Conservation (phyloP, 768 basidiomycete genomes). For the Lactarius deliciosus region DNA sequence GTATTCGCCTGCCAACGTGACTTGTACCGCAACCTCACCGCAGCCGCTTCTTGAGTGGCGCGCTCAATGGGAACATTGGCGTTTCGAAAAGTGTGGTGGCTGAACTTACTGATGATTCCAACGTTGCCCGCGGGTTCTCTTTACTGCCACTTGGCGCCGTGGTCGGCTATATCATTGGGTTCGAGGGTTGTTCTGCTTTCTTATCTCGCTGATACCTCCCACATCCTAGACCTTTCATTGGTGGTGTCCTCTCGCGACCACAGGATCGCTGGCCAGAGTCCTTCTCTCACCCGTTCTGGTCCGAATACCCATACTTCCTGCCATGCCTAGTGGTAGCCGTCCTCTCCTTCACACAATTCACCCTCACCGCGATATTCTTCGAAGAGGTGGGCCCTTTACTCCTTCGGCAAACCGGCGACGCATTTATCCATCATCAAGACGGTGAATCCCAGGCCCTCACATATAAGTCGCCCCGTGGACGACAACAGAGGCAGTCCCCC, state of each 20-base stretch:
- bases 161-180: not conserved
- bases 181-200: not conserved
- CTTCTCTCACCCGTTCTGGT: no score
- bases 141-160: conserved; percentile 32
- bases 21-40: not conserved
- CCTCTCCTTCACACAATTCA: no score
- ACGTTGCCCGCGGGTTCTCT: conserved; percentile 43
- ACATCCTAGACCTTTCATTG: conserved; percentile 20
- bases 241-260: conserved; percentile 28
- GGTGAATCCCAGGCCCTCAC: no score
- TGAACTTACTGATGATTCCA: conserved; percentile 50
- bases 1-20: not conserved
- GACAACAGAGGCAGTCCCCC: no score
- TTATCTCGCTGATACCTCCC: not conserved
- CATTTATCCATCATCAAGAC: no score
- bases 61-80: not conserved
- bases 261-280: not conserved
- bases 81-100: conserved; percentile 65
- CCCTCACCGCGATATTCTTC: no score
- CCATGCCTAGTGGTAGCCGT: no score
- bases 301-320: no score
- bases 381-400: no score
- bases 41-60: not conserved
- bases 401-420: no score
- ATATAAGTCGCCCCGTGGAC: no score